Evolutionary conservation across 352 stramenopile genomes (phyloP), one percentile per base, ranked within the genome.

Genomic region (Globisporangium camurandrum): DNA sequence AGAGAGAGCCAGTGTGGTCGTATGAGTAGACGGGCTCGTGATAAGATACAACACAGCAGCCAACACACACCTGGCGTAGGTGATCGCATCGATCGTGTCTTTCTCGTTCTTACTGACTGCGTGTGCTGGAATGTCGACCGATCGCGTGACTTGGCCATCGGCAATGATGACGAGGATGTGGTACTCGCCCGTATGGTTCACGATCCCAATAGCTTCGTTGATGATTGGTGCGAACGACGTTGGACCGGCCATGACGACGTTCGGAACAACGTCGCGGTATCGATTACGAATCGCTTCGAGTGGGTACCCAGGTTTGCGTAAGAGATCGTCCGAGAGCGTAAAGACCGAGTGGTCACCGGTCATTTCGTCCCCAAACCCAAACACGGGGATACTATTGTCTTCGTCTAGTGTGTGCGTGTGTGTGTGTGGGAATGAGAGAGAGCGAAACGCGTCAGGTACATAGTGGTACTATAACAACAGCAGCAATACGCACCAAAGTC

Each of bases 101-200:
- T 89, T 86, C 53, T 95, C 80, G 58, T 88, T 89, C 60, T 85
- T 86, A 61, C 74, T 87, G 5, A 91, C 73, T 1, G 75, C 69
- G 59, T 88, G 75, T 1, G 69, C 43, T 7, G 75, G 78, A 41
- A 88, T 80, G 59, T 93, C 83, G 50, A 87, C 74, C 19, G 83
- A 90, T 5, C 83, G 75, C 8, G 82, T 95, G 17, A 95, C 81
- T 56, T 93, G 82, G 41, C 84, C 84, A 46, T 95, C 83, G 9
- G 83, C 80, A 61, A 95, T 85, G 57, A 95, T 93, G 40, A 95
- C 70, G 12, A 95, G 73, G 45, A 95, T 92, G 63, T 95, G 84
- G 54, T 87, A 95, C 48, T 69, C 59, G 11, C 79, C 74, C 27
- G 78, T 90, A 46, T 67, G 57, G 60, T 88, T 88, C 30, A 92